Base-by-base conservation (phyloP, 352 stramenopile species). In the Globisporangium nunn region DNA sequence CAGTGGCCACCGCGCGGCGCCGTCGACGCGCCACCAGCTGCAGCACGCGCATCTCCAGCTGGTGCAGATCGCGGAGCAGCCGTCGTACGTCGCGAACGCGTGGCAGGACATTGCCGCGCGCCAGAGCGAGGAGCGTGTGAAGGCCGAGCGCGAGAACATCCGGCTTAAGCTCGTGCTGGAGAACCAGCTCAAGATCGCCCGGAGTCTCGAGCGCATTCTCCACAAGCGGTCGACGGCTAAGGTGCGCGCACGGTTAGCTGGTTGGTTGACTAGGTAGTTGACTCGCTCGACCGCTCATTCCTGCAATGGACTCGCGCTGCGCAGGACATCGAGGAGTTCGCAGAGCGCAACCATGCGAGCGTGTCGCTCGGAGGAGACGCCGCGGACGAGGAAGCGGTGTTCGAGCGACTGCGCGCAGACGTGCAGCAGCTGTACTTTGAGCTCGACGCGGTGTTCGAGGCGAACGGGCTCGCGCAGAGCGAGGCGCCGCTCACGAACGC, bases 151-250 rank as follows among this genome's bases (percentile, higher is more conserved):
- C 28, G 78, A 88, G 59, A 88, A 88, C 52, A 67, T 72, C 18
- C 64, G 74, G 4, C 64, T 88, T 4, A 76, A 76, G 53, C 54
- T 66, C 7, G 66, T 82, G 43, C 61, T 88, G 41, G 75, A 85
- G 50, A 75, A 67, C 18, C 78, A 88, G 49, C 72, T 88, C 61
- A 84, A 85, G 63, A 68, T 86, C 47, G 75, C 69, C 33, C 75
- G 72, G 49, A 78, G 66, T 60, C 68, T 82, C 29, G 68, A 73
- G 35, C 50, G 37, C 5, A 55, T 82, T 6, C 64, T 85, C 35
- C 58, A 67, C 59, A 76, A 80, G 61, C 17, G 18, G 17, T 49
- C 44, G 17, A 49, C 44, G n/a, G 44, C 44, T 5, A 49, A 49
- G 18, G 44, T 43, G 17, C 10, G 0, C 33, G 33, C 33, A 37